Conservation (phyloP, 2,329 filamentous ascomycete genomes). For the Fusarium proliferatum region DNA sequence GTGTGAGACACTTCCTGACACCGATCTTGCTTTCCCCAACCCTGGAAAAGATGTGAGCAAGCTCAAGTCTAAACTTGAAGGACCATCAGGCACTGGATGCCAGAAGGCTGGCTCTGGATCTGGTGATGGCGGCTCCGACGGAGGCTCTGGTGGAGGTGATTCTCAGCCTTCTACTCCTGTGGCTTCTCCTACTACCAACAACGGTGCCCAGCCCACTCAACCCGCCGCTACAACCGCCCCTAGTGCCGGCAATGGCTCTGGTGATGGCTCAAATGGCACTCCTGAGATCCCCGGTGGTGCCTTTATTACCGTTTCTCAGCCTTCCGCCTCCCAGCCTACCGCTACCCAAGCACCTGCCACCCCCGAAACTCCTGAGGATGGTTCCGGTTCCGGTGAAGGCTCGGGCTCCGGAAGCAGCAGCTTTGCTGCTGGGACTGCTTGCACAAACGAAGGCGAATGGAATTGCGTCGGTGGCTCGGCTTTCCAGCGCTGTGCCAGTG, state of each 20-base stretch:
- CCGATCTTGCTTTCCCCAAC: conserved; percentile 60
- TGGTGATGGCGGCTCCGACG: not conserved
- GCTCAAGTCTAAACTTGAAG: no score
- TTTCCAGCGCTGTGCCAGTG: conserved; percentile 67
- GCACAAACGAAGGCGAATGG: conserved; percentile 61
- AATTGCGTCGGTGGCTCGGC: conserved; percentile 63
- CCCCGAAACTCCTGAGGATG: not conserved
- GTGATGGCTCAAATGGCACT: accelerated
- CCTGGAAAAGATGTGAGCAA: conserved; percentile 58
- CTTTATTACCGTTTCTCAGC: conserved; percentile 52
- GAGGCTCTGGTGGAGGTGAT: not conserved
- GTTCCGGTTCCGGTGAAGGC: no score
- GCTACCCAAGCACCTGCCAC: conserved; percentile 29
- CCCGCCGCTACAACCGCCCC: not conserved
- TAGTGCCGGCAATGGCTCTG: not conserved
- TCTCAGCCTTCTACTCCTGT: not conserved
- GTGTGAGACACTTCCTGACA: conserved; percentile 56
- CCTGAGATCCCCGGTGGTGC: conserved; percentile 50
- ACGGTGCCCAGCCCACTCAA: not conserved
- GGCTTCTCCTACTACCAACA: conserved; percentile 42
- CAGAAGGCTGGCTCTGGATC: not conserved
- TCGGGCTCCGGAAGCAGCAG: conserved; percentile 41
- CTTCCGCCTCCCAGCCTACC: not conserved
- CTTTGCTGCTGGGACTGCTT: conserved; percentile 57
- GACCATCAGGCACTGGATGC: not conserved